These are phyloP conservation scores for Anisogramma anomala DNA, from an alignment of 2,329 filamentous ascomycete genomes.

Conservation along the genomic window DNA sequence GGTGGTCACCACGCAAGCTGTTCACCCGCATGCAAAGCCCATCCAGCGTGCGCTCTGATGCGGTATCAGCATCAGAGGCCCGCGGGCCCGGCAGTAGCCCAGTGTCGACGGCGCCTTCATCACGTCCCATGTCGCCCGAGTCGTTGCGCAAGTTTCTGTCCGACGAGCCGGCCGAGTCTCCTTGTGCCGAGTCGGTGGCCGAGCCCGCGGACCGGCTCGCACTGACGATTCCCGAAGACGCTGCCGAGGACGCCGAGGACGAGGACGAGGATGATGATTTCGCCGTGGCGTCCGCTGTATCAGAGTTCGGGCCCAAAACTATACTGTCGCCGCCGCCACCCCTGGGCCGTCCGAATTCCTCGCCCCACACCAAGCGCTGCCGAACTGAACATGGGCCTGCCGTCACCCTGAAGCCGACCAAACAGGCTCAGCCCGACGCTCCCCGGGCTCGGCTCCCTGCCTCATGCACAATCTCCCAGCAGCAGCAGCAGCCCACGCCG, in stretches of 20 bases:
- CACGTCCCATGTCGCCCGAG: slow-evolving; percentile 44
- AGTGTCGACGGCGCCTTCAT: slow-evolving; percentile 26
- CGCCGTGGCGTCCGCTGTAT: slow-evolving; percentile 42
- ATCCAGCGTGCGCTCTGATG: slow-evolving; percentile 22
- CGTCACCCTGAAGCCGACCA: slow-evolving; percentile 4
- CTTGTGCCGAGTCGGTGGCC: slow-evolving; percentile 25
- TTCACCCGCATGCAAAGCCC: slow-evolving; percentile 32
- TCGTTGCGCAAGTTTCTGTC: slow-evolving; percentile 40
- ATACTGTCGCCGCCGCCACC: slow-evolving; percentile 41
- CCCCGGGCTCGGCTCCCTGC: slow-evolving; percentile 20
- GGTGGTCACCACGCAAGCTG: slow-evolving; percentile 34
- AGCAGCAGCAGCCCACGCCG: neutral
- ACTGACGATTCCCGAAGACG: slow-evolving; percentile 34
- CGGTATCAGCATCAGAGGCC: slow-evolving; percentile 19
- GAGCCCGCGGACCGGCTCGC: slow-evolving; percentile 25
- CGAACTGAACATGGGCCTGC: slow-evolving; percentile 15
- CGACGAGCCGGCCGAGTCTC: slow-evolving; percentile 29
- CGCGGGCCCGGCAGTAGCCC: slow-evolving; percentile 23
- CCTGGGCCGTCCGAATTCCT: slow-evolving; percentile 27
- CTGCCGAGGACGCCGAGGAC: slow-evolving; percentile 41
- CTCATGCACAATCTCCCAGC: slow-evolving; percentile 15
- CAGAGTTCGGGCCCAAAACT: slow-evolving; percentile 34
- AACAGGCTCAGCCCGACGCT: slow-evolving; percentile 15
- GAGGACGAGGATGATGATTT: slow-evolving; percentile 51
- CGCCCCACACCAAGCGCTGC: slow-evolving; percentile 18